A percentile compares a stretch with the other conserved stretches of the same genome.
Evolutionary conservation across 345 rosid species (phyloP).

Genomic region (Linum tenue): DNA sequence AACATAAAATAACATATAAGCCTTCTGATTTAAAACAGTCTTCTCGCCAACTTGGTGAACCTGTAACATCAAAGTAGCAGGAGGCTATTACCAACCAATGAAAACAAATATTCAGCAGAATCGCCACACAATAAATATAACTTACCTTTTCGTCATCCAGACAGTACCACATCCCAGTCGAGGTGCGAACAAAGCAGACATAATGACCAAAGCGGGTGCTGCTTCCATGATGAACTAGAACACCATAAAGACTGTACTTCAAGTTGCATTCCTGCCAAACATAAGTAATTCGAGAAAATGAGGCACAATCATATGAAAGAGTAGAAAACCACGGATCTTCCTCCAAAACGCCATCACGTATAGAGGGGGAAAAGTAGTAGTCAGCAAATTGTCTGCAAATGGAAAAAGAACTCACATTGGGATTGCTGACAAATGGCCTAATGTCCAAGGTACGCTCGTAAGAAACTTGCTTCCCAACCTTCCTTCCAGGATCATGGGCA

Average conservation of each 20-base stretch:
- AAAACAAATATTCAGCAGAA: not conserved
- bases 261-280: conserved; percentile 67
- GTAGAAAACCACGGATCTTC: too few relatives aligned
- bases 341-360: too few relatives aligned
- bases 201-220: conserved; percentile 91
- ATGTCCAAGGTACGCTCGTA: conserved; percentile 60
- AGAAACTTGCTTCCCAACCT: conserved; percentile 63
- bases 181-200: conserved; percentile 80
- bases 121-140: not conserved
- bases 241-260: conserved; percentile 89
- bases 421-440: conserved; percentile 72
- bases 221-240: conserved; percentile 82
- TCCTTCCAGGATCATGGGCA: conserved; percentile 60
- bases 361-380: too few relatives aligned
- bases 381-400: too few relatives aligned
- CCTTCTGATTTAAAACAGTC: conserved; percentile 75
- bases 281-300: conserved; percentile 5
- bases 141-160: conserved; percentile 85
- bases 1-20: conserved; percentile 96
- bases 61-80: conserved; percentile 33
- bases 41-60: conserved; percentile 74
- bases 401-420: conserved; percentile 48
- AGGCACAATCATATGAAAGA: not conserved
- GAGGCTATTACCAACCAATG: conserved; percentile 5
- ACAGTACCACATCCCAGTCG: conserved; percentile 85